Conservation (phyloP, 2,329 filamentous ascomycete genomes). For the Verruconis gallopava region DNA sequence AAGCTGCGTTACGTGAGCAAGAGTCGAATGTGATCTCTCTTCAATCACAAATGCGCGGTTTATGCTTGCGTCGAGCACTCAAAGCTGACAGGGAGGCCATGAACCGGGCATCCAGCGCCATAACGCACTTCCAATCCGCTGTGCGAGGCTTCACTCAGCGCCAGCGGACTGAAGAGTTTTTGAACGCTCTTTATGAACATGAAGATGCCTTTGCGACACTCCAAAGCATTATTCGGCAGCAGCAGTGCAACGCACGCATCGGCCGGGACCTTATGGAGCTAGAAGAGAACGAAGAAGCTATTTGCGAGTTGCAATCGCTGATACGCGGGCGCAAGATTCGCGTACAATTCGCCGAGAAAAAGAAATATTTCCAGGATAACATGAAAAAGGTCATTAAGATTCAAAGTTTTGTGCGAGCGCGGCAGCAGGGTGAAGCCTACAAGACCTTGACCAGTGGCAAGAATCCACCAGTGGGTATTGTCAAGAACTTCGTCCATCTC, state of each 20-base stretch:
- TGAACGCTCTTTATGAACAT: conserved; percentile 58
- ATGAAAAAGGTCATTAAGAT: conserved; percentile 99
- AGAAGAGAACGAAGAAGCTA: conserved; percentile 67
- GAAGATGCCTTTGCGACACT: conserved; percentile 54
- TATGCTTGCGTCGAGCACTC: conserved; percentile 30
- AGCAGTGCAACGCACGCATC: conserved; percentile 62
- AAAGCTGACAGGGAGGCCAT: conserved; percentile 39
- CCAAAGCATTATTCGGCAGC: conserved; percentile 65
- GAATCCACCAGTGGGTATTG: conserved; percentile 89
- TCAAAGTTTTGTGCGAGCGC: conserved; percentile 88
- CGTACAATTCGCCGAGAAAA: conserved; percentile 67
- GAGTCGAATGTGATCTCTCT: conserved; percentile 32
- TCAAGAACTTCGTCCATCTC: conserved; percentile 96
- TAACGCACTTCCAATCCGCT: conserved; percentile 52
- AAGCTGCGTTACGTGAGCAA: conserved; percentile 30
- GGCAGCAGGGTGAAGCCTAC: conserved; percentile 94
- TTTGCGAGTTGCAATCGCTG: conserved; percentile 62
- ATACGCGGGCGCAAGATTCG: conserved; percentile 64
- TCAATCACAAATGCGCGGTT: conserved; percentile 40
- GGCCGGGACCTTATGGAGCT: conserved; percentile 63
- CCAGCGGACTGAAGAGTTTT: conserved; percentile 45
- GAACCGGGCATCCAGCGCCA: conserved; percentile 41
- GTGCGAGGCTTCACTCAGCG: conserved; percentile 54
- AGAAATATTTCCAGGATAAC: conserved; percentile 81
- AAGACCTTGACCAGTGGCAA: conserved; percentile 93